A percentile compares a stretch with the other conserved stretches of the same genome.
phyloP scores from a whole-genome alignment of 805 yeast genomes.

The Saturnispora sanitii region DNA sequence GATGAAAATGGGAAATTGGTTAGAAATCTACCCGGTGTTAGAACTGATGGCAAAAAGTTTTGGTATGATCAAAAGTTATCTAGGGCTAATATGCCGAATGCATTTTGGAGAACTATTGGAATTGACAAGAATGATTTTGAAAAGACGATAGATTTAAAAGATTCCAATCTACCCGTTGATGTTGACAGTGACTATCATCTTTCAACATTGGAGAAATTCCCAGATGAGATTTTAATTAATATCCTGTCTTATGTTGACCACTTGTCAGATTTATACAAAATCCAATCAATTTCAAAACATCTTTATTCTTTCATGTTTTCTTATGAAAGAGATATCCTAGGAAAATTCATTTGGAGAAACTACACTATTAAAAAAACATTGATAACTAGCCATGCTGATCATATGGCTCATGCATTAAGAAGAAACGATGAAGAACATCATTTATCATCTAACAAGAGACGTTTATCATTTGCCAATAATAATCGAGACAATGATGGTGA shows the following conservation, averaged over 20 bases:
- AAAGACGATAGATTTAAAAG: no score
- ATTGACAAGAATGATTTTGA: background rate
- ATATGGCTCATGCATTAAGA: conserved; percentile 2
- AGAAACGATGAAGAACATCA: conserved; percentile 11
- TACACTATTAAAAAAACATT: conserved; percentile 3
- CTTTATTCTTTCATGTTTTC: conserved; percentile 10
- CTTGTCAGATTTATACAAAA: conserved; percentile 9
- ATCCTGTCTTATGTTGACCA: conserved; percentile 8
- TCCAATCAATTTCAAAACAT: conserved; percentile 6
- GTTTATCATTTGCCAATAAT: conserved; percentile 3
- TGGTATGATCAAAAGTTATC: conserved; percentile 4
- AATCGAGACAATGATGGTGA: background rate
- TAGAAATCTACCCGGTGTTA: background rate
- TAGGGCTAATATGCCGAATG: background rate
- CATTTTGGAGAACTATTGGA: background rate
- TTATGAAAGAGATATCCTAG: conserved; percentile 5
- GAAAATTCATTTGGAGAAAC: conserved; percentile 8
- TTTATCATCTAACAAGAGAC: conserved; percentile 8
- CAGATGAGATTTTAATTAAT: conserved; percentile 12
- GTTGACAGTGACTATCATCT: background rate
- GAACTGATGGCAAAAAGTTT: conserved; percentile 2
- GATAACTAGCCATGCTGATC: background rate
- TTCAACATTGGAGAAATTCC: conserved; percentile 6
- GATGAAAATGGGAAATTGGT: background rate
- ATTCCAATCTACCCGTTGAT: no score